phyloP scores from a whole-genome alignment of 2,329 filamentous ascomycete genomes.

The Aspergillus spinulosporus region DNA sequence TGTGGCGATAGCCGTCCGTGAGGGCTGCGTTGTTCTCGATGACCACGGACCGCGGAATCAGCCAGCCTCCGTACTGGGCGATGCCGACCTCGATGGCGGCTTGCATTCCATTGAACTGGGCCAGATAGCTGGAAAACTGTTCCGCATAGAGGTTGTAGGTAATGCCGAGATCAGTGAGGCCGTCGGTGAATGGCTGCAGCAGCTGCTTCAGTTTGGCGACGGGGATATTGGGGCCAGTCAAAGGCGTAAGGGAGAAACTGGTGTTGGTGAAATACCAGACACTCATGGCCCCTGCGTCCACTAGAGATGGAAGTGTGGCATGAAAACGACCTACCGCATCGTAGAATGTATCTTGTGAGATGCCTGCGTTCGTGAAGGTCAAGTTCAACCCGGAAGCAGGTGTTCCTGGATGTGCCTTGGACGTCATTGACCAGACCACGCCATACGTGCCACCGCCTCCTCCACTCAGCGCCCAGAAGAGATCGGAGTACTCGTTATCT shows the following conservation, averaged over 20 bases:
- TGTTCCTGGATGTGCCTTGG: constrained; percentile 51
- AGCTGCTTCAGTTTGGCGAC: constrained; percentile 45
- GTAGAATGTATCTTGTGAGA: constrained; percentile 51
- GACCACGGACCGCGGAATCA: constrained; percentile 30
- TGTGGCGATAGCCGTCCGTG: constrained; percentile 5
- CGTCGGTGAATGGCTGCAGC: constrained; percentile 48
- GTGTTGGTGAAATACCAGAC: constrained; percentile 56
- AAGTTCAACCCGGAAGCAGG: constrained; percentile 49
- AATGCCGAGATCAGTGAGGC: constrained; percentile 41
- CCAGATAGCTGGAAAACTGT: constrained; percentile 36
- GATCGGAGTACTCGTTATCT: constrained; percentile 15
- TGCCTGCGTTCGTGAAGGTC: constrained; percentile 39
- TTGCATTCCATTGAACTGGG: constrained; percentile 36
- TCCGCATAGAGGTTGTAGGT: constrained; percentile 31
- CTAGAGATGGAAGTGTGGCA: constrained; percentile 49
- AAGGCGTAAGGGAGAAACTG: constrained; percentile 48
- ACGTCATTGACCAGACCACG: constrained; percentile 57
- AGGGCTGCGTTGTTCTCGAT: constrained; percentile 10
- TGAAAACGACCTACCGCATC: constrained; percentile 52
- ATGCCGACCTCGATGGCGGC: constrained; percentile 39
- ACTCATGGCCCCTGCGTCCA: constrained; percentile 54
- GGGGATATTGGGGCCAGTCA: constrained; percentile 52
- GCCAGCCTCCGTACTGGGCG: constrained; percentile 37
- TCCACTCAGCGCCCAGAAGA: constrained; percentile 24
- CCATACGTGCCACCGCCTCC: constrained; percentile 22